Base-by-base conservation (phyloP, 441 rosid genomes). In the Populus trichocarpa region DNA sequence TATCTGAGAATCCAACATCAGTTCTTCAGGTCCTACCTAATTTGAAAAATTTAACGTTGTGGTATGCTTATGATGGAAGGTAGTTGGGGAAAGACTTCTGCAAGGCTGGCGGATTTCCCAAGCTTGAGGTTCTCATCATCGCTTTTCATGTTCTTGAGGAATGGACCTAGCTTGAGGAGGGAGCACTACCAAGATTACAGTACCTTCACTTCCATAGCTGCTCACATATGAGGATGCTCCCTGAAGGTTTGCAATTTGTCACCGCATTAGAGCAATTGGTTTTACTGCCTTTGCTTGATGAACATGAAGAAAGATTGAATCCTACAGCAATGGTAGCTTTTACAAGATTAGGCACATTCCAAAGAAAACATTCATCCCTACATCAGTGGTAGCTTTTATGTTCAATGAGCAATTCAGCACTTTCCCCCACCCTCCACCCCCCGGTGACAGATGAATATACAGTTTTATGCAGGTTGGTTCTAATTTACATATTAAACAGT, bases 91-190 rank as follows among this genome's bases (percentile, higher is more conserved):
- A 82, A 80, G 88, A 84, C 69, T 86, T 88, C 80, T 82, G 86
- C 81, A 79, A 77, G 77, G 72, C 73, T 57, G 85, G 81, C 12
- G 86, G 84, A 67, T 88, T 86, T 77, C 84, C 83, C 40, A 83
- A 83, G 80, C 85, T 86, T 50, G 85, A 86, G 79, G 67, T 80
- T 77, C 84, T 84, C 67, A 78, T 61, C 71, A 85, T 85, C 50
- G 81, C 88, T 77, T 88, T 84, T 57, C 69, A 23, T 30, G 78
- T 75, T 53, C 82, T 86, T 26, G 84, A 86, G 78, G 85, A 83
- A 67, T 81, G 83, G 87, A 82, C 83, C 69, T 87, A 88, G 74
- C 70, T 86, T 69, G 85, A 86, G 82, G 83, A 86, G 26, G 89
- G 85, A 83, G 89, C 86, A 53, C 75, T 84, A 25, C 86, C 86